Base-by-base conservation (phyloP, 768 basidiomycete genomes). In the Sarcodon aspratus region DNA sequence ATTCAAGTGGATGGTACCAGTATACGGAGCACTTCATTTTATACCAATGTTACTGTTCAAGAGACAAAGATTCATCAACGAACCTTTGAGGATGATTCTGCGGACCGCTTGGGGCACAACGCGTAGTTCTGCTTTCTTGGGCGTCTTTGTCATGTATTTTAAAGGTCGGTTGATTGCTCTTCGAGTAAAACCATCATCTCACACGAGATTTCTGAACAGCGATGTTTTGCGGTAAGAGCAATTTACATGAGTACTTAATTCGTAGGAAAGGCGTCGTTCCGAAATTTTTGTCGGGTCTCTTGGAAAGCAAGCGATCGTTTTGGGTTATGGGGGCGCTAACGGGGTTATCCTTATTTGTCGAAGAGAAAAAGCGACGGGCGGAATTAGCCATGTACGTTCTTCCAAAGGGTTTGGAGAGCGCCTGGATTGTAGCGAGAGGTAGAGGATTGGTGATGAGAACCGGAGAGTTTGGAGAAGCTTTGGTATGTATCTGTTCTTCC, bases 321-420 rank as follows among this genome's bases (percentile, higher is more conserved):
- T 89, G 78, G 75, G 33, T 89, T 2, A 72, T 78, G 2, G 93
- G 93, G 0, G 70, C 89, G 38, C 63, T 81, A 7, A 71, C 85
- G 9, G 91, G 89, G 10, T 56, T 95, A 9, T 74, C 89, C 7
- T 66, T 98, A 44, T 79, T 96, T 50, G 75, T 94, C 3, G 95
- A 98, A 59, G 93, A 90, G 59, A 82, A 78, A 67, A 75, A 83
- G 57, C 73, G 95, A n/a, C 75, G 93, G 5, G 85, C 79, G 1
- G 95, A 98, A 66, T 68, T 97, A 54, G 91, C 93, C 52, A 89
- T 92, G 91, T 92, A 85, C 60, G 84, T 82, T 1, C 66, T 97
- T 21, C 95, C 95, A 4, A 89, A 92, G 62, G 89, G 79, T 0
- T 63, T 98, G 34, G 93, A 98, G 69, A 89, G 88, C 48, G 78